Conservation (phyloP, 352 stramenopile species). For the Pythium phragmitis region DNA sequence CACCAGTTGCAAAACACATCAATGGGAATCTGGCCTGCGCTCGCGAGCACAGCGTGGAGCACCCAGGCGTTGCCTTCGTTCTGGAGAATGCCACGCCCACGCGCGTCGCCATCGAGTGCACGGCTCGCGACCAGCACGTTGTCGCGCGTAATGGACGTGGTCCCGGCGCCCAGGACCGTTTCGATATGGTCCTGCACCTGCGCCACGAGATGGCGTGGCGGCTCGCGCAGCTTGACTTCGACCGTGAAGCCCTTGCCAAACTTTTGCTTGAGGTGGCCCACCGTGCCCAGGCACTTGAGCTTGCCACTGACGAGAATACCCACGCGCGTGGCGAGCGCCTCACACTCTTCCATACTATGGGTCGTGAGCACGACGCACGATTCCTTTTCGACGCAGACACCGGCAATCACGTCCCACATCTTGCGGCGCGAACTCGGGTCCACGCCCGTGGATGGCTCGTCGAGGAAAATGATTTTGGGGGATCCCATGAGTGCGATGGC, state of each 20-base stretch:
- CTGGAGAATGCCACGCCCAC: slow-evolving; percentile 79
- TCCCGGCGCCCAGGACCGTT: slow-evolving; percentile 5
- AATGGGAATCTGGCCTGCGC: neutral
- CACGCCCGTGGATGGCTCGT: slow-evolving; percentile 95
- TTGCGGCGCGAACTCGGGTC: slow-evolving; percentile 89
- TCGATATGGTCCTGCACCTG: slow-evolving; percentile 14
- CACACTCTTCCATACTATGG: slow-evolving; percentile 36
- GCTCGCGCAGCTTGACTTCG: slow-evolving; percentile 48
- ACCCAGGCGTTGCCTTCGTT: slow-evolving; percentile 18
- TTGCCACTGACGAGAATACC: slow-evolving; percentile 35
- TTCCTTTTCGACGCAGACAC: slow-evolving; percentile 36
- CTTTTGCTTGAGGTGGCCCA: slow-evolving; percentile 89
- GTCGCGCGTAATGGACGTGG: slow-evolving; percentile 31
- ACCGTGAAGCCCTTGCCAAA: slow-evolving; percentile 90
- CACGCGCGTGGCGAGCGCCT: slow-evolving; percentile 39
- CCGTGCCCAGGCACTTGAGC: slow-evolving; percentile 49
- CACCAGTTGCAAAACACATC: slow-evolving; percentile 20
- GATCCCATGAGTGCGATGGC: slow-evolving; percentile 95
- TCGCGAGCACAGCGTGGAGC: neutral
- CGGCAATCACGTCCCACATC: slow-evolving; percentile 91
- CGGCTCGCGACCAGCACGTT: slow-evolving; percentile 40
- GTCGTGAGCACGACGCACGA: slow-evolving; percentile 45
- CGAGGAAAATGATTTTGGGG: slow-evolving; percentile 93
- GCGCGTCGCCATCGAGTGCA: neutral
- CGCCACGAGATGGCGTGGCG: slow-evolving; percentile 12